Percentiles rank a stretch among this genome's conserved stretches.
These are phyloP conservation scores for Albizia julibrissin DNA, from an alignment of 306 rosid genomes.

Conservation along the genomic window DNA sequence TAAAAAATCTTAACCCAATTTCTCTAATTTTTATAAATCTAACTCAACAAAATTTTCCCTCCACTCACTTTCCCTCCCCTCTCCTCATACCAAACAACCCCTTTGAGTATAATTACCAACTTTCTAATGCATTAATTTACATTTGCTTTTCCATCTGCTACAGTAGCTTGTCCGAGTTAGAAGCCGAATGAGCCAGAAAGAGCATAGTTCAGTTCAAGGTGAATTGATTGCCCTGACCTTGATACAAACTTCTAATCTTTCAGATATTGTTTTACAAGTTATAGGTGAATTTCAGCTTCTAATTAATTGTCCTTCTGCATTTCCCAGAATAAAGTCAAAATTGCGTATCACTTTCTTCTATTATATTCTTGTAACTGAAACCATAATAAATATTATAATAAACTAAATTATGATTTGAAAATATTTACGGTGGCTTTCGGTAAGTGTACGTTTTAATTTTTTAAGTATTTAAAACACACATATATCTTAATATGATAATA, in stretches of 20 bases:
- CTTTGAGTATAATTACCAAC: conserved; percentile 20
- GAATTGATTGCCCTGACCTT: not conserved
- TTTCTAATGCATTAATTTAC: conserved; percentile 20
- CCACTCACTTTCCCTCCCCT: no score
- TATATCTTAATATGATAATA: not conserved
- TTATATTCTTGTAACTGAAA: not conserved
- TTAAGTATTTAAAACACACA: not conserved
- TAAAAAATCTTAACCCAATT: no score
- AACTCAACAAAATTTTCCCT: no score
- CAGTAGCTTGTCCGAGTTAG: conserved; percentile 23
- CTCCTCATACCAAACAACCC: no score
- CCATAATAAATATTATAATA: not conserved
- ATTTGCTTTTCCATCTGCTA: conserved; percentile 19
- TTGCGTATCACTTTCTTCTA: not conserved
- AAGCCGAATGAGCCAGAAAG: conserved; percentile 15
- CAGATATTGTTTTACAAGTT: not conserved
- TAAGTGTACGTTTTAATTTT: not conserved
- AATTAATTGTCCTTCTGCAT: not conserved
- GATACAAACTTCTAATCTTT: not conserved
- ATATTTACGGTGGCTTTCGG: not conserved
- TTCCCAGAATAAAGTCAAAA: not conserved
- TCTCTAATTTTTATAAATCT: no score
- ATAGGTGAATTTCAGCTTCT: not conserved
- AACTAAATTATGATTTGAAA: not conserved
- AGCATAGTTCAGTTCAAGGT: conserved; percentile 8